Percentiles rank a stretch among this genome's conserved stretches.
These are phyloP conservation scores for Alectoria sarmentosa DNA, from an alignment of 495 filamentous ascomycete genomes.

Conservation along the genomic window DNA sequence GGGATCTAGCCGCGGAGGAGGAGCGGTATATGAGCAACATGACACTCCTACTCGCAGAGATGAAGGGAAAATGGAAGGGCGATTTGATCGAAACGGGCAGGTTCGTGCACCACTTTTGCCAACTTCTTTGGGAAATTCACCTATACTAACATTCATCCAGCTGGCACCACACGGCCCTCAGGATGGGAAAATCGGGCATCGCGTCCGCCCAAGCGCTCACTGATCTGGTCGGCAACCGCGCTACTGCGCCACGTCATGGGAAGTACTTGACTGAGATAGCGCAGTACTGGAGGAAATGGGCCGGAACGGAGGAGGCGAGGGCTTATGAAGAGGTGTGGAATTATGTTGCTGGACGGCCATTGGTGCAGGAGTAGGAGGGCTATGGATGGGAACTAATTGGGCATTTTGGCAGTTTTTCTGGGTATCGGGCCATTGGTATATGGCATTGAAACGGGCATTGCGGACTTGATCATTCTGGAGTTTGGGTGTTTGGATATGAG, in stretches of 20 bases:
- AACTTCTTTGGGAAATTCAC: too few species aligned
- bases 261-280: background rate
- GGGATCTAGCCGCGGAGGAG: background rate
- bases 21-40: background rate
- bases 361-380: background rate
- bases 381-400: background rate
- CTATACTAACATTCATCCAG: background rate
- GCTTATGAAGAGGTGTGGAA: background rate
- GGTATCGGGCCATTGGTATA: too few species aligned
- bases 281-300: background rate
- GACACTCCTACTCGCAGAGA: background rate
- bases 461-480: too few species aligned
- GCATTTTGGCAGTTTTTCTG: background rate
- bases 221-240: background rate
- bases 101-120: background rate
- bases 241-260: background rate
- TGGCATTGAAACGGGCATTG: too few species aligned
- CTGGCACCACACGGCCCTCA: background rate
- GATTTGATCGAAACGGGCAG: background rate
- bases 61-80: background rate
- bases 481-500: too few species aligned
- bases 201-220: background rate
- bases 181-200: background rate
- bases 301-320: background rate
- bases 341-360: background rate